Evolutionary conservation across 768 basidiomycete species (phyloP).

Genomic region (Dacryopinax primogenitus): DNA sequence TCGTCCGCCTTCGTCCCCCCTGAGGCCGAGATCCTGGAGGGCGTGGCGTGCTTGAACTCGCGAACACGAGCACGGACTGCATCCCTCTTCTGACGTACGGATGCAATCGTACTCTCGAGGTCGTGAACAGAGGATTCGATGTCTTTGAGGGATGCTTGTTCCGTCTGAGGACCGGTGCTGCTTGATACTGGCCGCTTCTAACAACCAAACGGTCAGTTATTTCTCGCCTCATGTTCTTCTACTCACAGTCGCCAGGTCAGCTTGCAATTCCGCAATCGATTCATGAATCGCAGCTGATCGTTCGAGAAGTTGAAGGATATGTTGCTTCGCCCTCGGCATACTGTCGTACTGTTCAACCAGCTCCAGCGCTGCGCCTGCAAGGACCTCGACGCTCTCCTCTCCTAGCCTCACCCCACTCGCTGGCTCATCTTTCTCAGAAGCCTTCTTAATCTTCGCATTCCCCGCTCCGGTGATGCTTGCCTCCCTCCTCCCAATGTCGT

Average conservation of each 20-base stretch:
- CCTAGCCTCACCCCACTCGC: not conserved
- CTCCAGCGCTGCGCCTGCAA: not conserved
- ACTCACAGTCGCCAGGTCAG: not conserved
- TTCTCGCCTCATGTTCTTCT: not conserved
- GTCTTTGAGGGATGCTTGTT: not conserved
- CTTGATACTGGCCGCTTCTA: not conserved
- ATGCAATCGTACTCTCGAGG: not conserved
- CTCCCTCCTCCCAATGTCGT: not conserved
- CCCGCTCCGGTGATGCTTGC: not conserved
- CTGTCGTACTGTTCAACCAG: not conserved
- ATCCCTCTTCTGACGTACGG: not conserved
- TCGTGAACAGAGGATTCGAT: not conserved
- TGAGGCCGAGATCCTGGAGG: not conserved
- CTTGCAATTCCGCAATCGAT: not conserved
- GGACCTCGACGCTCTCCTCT: not conserved
- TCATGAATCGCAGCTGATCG: not conserved
- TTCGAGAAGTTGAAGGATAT: not conserved
- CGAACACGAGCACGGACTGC: not conserved
- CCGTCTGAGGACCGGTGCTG: not conserved
- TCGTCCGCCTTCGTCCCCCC: not conserved
- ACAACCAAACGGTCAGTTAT: not conserved
- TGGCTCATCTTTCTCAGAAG: not conserved
- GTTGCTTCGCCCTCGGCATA: constrained; percentile 7
- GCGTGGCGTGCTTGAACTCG: not conserved
- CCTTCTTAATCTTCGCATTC: not conserved